A percentile compares a stretch with the other conserved stretches of the same genome.
These are phyloP conservation scores for Aspergillus biplanus DNA, from an alignment of 495 filamentous ascomycete species.

Conservation along the genomic window DNA sequence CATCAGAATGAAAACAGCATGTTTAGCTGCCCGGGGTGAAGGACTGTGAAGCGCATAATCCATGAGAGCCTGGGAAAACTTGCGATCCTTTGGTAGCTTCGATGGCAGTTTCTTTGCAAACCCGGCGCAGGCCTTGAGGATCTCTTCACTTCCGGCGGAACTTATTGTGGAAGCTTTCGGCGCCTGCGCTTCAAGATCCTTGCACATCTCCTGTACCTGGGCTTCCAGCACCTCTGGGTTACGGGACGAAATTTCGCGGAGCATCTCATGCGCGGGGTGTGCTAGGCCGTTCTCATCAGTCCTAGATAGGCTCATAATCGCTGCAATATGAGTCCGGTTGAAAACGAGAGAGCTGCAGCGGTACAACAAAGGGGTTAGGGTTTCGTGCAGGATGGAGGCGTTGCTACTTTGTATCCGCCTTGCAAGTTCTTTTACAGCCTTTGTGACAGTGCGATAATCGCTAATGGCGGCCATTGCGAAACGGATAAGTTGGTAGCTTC, in stretches of 20 bases:
- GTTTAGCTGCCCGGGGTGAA: conserved; percentile 84
- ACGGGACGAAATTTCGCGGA: conserved; percentile 87
- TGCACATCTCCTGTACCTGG: conserved; percentile 90
- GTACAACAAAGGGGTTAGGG: conserved; percentile 81
- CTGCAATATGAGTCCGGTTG: conserved; percentile 90
- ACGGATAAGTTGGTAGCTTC: conserved; percentile 84
- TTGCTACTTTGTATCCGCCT: conserved; percentile 75
- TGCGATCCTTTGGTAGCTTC: conserved; percentile 83
- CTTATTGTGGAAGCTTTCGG: conserved; percentile 68
- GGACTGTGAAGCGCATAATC: conserved; percentile 80
- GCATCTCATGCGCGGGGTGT: conserved; percentile 80
- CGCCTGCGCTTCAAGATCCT: conserved; percentile 76
- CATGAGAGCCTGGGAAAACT: conserved; percentile 78
- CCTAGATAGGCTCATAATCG: conserved; percentile 83
- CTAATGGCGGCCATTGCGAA: conserved; percentile 85
- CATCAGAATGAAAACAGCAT: conserved; percentile 89
- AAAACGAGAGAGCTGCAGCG: conserved; percentile 81
- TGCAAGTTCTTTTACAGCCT: conserved; percentile 85
- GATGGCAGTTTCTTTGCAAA: conserved; percentile 84
- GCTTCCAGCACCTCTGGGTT: conserved; percentile 90
- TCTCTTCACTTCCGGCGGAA: conserved; percentile 74
- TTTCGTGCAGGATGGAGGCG: conserved; percentile 68
- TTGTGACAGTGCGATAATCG: conserved; percentile 88
- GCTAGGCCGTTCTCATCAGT: conserved; percentile 79
- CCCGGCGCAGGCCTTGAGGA: conserved; percentile 87